phyloP scores from a whole-genome alignment of 768 basidiomycete genomes.

The Termitomyces bulborhizus region DNA sequence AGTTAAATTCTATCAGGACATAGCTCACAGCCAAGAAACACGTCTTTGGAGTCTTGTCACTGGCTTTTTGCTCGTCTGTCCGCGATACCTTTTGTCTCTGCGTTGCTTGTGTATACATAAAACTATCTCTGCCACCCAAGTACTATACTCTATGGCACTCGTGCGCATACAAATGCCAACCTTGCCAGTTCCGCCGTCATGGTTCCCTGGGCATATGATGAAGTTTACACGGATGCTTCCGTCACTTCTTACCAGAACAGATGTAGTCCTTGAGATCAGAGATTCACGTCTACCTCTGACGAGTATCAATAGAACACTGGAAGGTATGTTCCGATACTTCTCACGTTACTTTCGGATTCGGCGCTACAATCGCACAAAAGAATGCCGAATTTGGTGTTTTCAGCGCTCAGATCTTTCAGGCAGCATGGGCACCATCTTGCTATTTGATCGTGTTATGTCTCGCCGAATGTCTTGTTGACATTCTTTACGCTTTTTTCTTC shows the following conservation, averaged over 20 bases:
- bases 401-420: neutral
- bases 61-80: neutral
- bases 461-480: neutral
- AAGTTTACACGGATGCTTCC: conserved; percentile 77
- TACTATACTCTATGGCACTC: conserved; percentile 22
- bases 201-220: conserved; percentile 97
- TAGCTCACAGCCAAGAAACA: neutral
- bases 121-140: neutral
- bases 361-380: neutral
- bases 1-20: neutral
- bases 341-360: conserved; percentile 20
- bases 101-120: conserved; percentile 2
- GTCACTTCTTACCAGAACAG: conserved; percentile 68
- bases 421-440: neutral
- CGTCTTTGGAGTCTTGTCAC: neutral
- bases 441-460: neutral
- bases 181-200: conserved; percentile 76
- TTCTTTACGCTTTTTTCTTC: conserved; percentile 6
- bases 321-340: conserved; percentile 48
- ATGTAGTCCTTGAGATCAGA: conserved; percentile 91
- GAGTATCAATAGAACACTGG: conserved; percentile 86
- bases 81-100: neutral
- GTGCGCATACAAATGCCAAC: conserved; percentile 30
- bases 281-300: conserved; percentile 92
- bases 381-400: neutral